Evolutionary conservation across 2,329 filamentous ascomycete genomes (phyloP).

Genomic region (Pseudogymnoascus sp.): DNA sequence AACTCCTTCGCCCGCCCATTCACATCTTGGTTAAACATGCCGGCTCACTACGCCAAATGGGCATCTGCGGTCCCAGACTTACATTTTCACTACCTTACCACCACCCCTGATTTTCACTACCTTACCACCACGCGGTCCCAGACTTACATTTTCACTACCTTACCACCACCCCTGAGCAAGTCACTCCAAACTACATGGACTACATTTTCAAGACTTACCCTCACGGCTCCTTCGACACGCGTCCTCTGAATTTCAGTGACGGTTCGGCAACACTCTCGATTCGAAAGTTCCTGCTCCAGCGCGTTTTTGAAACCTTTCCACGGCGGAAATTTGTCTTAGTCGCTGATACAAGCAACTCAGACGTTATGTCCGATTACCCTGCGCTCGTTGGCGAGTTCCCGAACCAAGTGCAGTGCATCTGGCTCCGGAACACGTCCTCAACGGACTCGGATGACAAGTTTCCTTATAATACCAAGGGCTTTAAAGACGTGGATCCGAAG

Average conservation of each 20-base stretch:
- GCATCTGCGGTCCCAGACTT: constrained; percentile 54
- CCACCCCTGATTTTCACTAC: constrained; percentile 73
- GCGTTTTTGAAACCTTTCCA: constrained; percentile 68
- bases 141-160: constrained; percentile 76
- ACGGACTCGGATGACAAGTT: constrained; percentile 61
- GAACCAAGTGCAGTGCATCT: constrained; percentile 67
- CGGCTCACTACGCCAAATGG: constrained; percentile 70
- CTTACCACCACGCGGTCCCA: too few relatives aligned
- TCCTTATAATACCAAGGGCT: constrained; percentile 67
- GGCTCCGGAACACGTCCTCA: constrained; percentile 63
- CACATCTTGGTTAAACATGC: constrained; percentile 70
- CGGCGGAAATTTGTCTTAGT: constrained; percentile 67
- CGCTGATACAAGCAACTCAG: constrained; percentile 67
- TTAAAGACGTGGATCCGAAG: constrained; percentile 56
- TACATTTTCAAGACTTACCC: constrained; percentile 75
- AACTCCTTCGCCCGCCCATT: constrained; percentile 70
- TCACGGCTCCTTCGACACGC: constrained; percentile 67
- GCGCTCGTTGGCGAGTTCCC: constrained; percentile 58
- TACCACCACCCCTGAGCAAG: constrained; percentile 71
- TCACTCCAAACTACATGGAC: constrained; percentile 70
- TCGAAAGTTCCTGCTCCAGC: constrained; percentile 60
- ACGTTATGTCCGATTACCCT: constrained; percentile 62
- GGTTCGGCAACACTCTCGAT: constrained; percentile 63
- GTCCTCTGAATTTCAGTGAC: constrained; percentile 73
- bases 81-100: constrained; percentile 78